Percentiles rank a stretch among this genome's conserved stretches.
These are phyloP conservation scores for Metarhizium brunneum DNA, from an alignment of 2,329 filamentous ascomycete genomes.

Conservation along the genomic window DNA sequence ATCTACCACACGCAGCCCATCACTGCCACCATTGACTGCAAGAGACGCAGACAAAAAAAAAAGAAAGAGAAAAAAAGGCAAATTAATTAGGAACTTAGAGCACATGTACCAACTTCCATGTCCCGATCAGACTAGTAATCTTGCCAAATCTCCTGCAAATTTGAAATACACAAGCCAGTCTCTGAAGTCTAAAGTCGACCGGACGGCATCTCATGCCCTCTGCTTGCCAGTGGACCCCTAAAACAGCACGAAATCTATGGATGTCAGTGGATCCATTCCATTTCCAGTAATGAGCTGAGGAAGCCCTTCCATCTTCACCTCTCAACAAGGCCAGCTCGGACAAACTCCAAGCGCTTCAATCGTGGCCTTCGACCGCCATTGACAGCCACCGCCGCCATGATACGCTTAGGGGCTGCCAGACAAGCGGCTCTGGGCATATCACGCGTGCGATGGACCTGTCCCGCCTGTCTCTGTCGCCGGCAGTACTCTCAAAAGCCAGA, in stretches of 20 bases:
- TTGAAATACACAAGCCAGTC: no score
- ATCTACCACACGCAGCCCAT: no score
- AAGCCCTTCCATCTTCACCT: not conserved
- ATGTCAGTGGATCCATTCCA: constrained; percentile 1
- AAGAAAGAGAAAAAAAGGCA: no score
- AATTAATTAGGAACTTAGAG: no score
- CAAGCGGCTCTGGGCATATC: constrained; percentile 10
- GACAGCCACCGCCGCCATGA: constrained; percentile 15
- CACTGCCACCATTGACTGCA: not conserved
- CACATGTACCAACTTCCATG: no score
- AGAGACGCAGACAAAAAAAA: not conserved
- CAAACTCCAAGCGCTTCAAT: not conserved
- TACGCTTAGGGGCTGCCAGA: constrained; percentile 17
- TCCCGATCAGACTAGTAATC: no score
- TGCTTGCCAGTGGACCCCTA: not conserved
- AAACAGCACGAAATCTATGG: not conserved
- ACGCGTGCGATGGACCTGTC: constrained; percentile 21
- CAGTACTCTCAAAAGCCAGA: constrained; percentile 20
- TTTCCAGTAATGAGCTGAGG: constrained; percentile 2
- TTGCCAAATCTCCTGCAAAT: no score
- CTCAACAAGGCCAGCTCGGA: not conserved
- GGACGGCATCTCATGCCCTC: no score
- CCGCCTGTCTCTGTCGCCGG: constrained; percentile 18
- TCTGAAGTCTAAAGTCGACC: no score
- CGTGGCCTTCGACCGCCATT: not conserved